These are phyloP conservation scores for Thuidium tamariscinum DNA, from an alignment of 225 moss, liverwort and hornwort genomes.

Conservation along the genomic window DNA sequence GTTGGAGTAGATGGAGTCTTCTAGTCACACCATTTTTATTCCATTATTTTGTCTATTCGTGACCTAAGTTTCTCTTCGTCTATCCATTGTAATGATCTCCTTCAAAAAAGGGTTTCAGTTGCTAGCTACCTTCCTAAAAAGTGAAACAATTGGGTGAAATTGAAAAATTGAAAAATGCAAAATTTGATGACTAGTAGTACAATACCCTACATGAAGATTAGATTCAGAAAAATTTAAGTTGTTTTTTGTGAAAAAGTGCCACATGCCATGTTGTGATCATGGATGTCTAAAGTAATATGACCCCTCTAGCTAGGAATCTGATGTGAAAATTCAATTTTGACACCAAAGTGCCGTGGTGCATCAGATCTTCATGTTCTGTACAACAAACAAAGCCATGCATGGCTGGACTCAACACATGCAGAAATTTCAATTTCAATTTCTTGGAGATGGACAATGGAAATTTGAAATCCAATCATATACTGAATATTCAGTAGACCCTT, in stretches of 20 bases:
- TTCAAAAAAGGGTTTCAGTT: not conserved
- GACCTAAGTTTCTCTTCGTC: not conserved
- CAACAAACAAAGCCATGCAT: not conserved
- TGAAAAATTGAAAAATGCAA: not conserved
- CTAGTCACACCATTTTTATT: not conserved
- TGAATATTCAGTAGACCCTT: not conserved
- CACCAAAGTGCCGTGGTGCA: too few species aligned
- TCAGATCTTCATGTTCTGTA: too few species aligned
- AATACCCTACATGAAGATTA: too few species aligned
- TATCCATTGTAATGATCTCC: not conserved
- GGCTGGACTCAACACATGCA: too few species aligned
- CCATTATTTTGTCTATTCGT: not conserved
- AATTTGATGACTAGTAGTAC: not conserved
- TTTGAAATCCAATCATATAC: not conserved
- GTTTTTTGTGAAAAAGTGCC: too few species aligned
- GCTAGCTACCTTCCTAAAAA: not conserved
- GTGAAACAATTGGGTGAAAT: not conserved
- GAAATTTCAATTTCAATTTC: not conserved
- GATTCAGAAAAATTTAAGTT: too few species aligned
- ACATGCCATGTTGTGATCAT: too few species aligned
- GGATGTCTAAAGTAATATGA: too few species aligned
- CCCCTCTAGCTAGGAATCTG: too few species aligned
- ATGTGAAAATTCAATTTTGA: too few species aligned
- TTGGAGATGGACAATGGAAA: too few species aligned
- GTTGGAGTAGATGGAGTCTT: not conserved